Base-by-base conservation (phyloP, 257 asterid species). In the Linaria vulgaris region DNA sequence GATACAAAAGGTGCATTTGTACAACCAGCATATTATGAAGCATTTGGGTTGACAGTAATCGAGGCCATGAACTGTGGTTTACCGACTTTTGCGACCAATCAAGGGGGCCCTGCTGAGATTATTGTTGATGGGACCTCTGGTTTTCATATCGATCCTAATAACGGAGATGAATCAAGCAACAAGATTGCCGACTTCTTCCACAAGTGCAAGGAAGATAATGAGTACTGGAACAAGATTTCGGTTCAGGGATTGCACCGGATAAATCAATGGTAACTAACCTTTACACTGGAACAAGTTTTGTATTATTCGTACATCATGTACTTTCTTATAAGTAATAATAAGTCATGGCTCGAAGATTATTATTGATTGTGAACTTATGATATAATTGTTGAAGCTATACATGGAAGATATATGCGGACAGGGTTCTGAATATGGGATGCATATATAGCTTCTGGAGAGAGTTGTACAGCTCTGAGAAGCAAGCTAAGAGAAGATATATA, bases 51-150 rank as follows among this genome's bases (percentile, higher is more conserved):
- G 4, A 91, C 96, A 0, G 98, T 91, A 14, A 72, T 91, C 31
- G 98, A 91, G 75, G 95, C 96, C 20, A 91, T 91, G 98, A 84
- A 86, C 80, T 88, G 94, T 64, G 98, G 96, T 30, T 73, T 91
- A 59, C 98, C 98, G 8, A 88, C 98, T 27, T 86, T 91, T 55
- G 98, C 95, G 0, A 91, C 98, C 13, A 91, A 70, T 44, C 95
- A 86, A 80, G 98, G 98, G 0, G 96, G 98, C n/a, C 98, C 98
- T 1, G 96, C 98, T 59, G 98, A 91, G 86, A 88, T 91, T 41
- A 91, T 88, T 44, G 68, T 88, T 5, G 96, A 91, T 63, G 95
- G 92, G 9, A 72, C 80, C 16, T 88, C 96, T 0, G 96, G 98
- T 12, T 91, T 88, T 59, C 98, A 81, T 38, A 76, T 91, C 37